Percentiles rank a stretch among this genome's conserved stretches.
Conservation (phyloP, 148 eudicot species). For the Spergularia marina region DNA sequence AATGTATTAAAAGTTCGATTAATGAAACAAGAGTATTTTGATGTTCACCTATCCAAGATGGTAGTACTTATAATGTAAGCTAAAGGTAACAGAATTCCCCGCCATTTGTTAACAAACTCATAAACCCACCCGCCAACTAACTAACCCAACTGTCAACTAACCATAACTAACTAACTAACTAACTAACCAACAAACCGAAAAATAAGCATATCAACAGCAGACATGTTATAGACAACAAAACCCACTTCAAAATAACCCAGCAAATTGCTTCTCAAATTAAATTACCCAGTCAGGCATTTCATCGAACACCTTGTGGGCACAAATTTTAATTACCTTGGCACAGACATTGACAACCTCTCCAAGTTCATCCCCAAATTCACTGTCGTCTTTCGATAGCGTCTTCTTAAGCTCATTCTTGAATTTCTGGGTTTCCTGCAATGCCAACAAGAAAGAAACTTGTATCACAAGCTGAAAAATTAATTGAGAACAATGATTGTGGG, state of each 20-base stretch:
- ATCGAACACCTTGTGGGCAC: conserved; percentile 32
- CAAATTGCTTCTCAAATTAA: background rate
- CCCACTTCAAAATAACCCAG: background rate
- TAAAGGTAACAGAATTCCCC: conserved; percentile 17
- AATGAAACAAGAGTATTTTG: background rate
- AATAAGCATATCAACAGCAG: conserved; percentile 5
- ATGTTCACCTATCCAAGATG: no score
- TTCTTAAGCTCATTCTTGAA: conserved; percentile 43
- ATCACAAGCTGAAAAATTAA: background rate
- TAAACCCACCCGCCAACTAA: conserved; percentile 17
- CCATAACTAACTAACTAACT: background rate
- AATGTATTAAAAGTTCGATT: no score
- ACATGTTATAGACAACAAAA: background rate
- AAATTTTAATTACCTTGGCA: conserved; percentile 37
- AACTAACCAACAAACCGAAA: conserved; percentile 15
- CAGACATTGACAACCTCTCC: conserved; percentile 38
- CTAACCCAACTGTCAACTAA: conserved; percentile 19
- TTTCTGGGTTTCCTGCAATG: conserved; percentile 46
- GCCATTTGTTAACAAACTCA: conserved; percentile 6
- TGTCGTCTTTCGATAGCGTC: conserved; percentile 35
- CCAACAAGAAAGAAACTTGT: conserved; percentile 1
- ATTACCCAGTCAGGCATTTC: conserved; percentile 25
- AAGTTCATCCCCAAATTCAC: conserved; percentile 40
- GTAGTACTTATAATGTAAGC: background rate
- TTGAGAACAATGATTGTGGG: background rate